A percentile compares a stretch with the other conserved stretches of the same genome.
phyloP scores from a whole-genome alignment of 495 filamentous ascomycete species.

The Terfezia claveryi region DNA sequence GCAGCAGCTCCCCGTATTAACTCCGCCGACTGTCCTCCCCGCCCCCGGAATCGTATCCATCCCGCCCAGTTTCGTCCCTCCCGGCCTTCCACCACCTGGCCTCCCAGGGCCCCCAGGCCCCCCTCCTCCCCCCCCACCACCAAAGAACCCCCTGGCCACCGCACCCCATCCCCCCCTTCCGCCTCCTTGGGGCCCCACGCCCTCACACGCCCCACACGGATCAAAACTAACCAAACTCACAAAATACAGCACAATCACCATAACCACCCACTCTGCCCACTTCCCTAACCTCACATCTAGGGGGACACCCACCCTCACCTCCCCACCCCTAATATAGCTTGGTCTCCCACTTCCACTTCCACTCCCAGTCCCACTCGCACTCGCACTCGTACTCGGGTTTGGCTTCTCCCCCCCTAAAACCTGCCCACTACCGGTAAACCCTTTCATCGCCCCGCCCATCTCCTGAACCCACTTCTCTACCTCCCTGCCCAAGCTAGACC shows the following conservation, averaged over 20 bases:
- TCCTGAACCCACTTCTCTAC: slow-evolving; percentile 51
- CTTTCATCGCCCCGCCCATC: slow-evolving; percentile 24
- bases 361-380: slow-evolving; percentile 3
- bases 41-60: slow-evolving; percentile 10
- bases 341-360: slow-evolving; percentile 3
- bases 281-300: slow-evolving; percentile 23
- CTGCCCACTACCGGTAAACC: slow-evolving; percentile 22
- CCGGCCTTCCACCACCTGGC: slow-evolving; percentile 5
- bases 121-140: background rate
- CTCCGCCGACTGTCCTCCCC: background rate
- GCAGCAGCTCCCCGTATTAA: background rate
- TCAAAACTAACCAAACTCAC: slow-evolving; percentile 32
- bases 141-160: slow-evolving; percentile 42
- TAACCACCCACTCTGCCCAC: slow-evolving; percentile 27
- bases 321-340: slow-evolving; percentile 15
- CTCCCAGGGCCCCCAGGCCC: background rate
- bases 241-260: slow-evolving; percentile 40
- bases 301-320: slow-evolving; percentile 9
- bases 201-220: background rate
- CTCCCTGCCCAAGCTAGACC: slow-evolving; percentile 44
- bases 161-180: slow-evolving; percentile 44
- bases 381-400: slow-evolving; percentile 21
- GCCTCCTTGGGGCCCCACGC: background rate
- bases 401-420: slow-evolving; percentile 23
- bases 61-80: slow-evolving; percentile 10